Evolutionary conservation across 2,329 filamentous ascomycete genomes (phyloP).

Genomic region (Dactylellina cionopaga): DNA sequence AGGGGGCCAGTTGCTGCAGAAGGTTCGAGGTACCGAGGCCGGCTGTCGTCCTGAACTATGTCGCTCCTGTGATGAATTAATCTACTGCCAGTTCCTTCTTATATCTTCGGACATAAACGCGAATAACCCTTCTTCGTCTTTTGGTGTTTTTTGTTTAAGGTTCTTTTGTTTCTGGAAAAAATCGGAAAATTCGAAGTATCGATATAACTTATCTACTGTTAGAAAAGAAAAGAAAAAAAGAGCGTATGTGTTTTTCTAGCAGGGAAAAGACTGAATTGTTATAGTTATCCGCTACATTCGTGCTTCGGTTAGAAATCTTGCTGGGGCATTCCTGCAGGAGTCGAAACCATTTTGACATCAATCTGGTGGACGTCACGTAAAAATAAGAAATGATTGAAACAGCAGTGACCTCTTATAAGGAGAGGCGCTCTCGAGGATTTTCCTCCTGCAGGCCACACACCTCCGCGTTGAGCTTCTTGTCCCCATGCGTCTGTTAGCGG

Average conservation of each 20-base stretch:
- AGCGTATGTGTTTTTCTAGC: background rate
- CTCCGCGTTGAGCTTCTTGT: conserved; percentile 28
- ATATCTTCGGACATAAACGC: conserved; percentile 31
- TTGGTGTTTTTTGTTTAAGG: conserved; percentile 17
- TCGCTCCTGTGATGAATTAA: background rate
- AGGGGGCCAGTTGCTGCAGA: conserved; percentile 25
- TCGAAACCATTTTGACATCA: conserved; percentile 52
- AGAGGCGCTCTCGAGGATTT: conserved; percentile 33
- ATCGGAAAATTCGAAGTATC: conserved; percentile 19
- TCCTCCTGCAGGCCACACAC: conserved; percentile 12
- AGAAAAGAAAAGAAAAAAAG: background rate
- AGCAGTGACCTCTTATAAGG: conserved; percentile 51
- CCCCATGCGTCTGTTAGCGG: conserved; percentile 42
- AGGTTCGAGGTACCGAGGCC: background rate
- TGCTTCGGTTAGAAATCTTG: conserved; percentile 45
- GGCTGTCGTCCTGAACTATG: background rate
- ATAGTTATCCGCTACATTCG: conserved; percentile 48
- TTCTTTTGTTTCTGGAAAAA: background rate
- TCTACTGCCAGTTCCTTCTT: conserved; percentile 1
- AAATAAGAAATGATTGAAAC: conserved; percentile 51
- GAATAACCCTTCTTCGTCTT: conserved; percentile 13
- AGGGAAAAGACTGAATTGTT: conserved; percentile 30
- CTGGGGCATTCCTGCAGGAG: conserved; percentile 48
- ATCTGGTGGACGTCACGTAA: conserved; percentile 44
- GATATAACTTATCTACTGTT: background rate